These are phyloP conservation scores for Casuarina equisetifolia DNA, from an alignment of 306 rosid species.

Conservation along the genomic window DNA sequence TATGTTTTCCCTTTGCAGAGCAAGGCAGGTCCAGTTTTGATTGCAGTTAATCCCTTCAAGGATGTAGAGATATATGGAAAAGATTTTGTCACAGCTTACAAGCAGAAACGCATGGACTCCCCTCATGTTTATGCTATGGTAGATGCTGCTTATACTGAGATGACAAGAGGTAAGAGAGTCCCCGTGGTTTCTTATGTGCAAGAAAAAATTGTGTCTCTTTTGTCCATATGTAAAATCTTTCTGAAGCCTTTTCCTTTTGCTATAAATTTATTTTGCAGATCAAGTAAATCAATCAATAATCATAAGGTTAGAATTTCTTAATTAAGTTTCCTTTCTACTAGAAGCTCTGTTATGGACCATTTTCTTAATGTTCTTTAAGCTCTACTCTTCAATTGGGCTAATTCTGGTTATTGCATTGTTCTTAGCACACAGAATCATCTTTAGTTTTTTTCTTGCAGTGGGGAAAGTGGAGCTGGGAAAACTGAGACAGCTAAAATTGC, in stretches of 20 bases:
- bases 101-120: slow-evolving; percentile 49
- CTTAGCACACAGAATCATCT: background rate
- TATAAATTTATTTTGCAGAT: slow-evolving; percentile 58
- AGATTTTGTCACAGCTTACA: slow-evolving; percentile 57
- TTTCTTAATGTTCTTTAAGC: background rate
- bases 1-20: slow-evolving; percentile 57
- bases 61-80: slow-evolving; percentile 65
- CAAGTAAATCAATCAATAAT: slow-evolving; percentile 86
- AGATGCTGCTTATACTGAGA: slow-evolving; percentile 75
- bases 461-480: slow-evolving; percentile 98
- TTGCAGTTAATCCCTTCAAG: slow-evolving; percentile 90
- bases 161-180: slow-evolving; percentile 67
- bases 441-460: slow-evolving; percentile 50
- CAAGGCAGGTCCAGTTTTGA: slow-evolving; percentile 86
- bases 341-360: slow-evolving; percentile 21
- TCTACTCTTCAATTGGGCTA: background rate
- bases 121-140: slow-evolving; percentile 87
- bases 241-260: slow-evolving; percentile 35
- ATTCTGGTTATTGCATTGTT: background rate
- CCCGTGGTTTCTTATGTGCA: background rate
- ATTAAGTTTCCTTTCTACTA: slow-evolving; percentile 12
- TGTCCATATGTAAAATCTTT: slow-evolving; percentile 24
- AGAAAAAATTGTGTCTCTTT: slow-evolving; percentile 5
- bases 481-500: slow-evolving; percentile 91
- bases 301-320: slow-evolving; percentile 65